phyloP scores from a whole-genome alignment of 2,329 filamentous ascomycete genomes.

The Lasiodiplodia theobromae region DNA sequence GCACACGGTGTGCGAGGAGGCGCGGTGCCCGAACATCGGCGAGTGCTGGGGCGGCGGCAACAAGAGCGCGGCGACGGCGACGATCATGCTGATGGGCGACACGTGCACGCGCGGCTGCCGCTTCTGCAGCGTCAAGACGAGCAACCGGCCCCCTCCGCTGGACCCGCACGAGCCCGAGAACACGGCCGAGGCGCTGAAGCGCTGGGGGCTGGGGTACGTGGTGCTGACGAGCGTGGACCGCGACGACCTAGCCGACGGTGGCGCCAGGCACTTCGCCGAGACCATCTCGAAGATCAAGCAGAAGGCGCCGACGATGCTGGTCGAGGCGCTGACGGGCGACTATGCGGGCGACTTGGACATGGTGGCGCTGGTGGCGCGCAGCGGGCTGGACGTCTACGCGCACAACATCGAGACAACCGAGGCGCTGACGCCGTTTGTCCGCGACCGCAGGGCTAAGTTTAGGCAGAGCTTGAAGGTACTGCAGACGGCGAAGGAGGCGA shows the following conservation, averaged over 20 bases:
- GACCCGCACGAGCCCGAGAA: slow-evolving; percentile 97
- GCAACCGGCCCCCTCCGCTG: slow-evolving; percentile 75
- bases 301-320: slow-evolving; percentile 72
- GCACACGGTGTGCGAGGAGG: slow-evolving; percentile 98
- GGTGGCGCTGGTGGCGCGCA: slow-evolving; percentile 83
- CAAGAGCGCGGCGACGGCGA: slow-evolving; percentile 91
- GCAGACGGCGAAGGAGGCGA: slow-evolving; percentile 78
- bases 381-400: slow-evolving; percentile 93
- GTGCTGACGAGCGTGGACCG: slow-evolving; percentile 93
- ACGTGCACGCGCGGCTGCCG: slow-evolving; percentile 96
- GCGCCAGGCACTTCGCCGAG: slow-evolving; percentile 88
- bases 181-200: slow-evolving; percentile 87
- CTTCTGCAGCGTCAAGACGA: slow-evolving; percentile 97
- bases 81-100: slow-evolving; percentile 99
- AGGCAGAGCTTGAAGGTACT: slow-evolving; percentile 83
- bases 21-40: slow-evolving; percentile 94
- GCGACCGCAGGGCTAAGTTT: slow-evolving; percentile 90
- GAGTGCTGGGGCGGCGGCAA: slow-evolving; percentile 95
- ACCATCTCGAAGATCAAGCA: slow-evolving; percentile 93
- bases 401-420: slow-evolving; percentile 98
- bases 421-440: slow-evolving; percentile 84
- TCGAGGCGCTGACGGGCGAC: slow-evolving; percentile 87
- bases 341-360: slow-evolving; percentile 85
- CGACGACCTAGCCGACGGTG: slow-evolving; percentile 89
- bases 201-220: slow-evolving; percentile 96